A percentile compares a stretch with the other conserved stretches of the same genome.
Conservation (phyloP, 352 stramenopile species). For the Elongisporangium undulatum region DNA sequence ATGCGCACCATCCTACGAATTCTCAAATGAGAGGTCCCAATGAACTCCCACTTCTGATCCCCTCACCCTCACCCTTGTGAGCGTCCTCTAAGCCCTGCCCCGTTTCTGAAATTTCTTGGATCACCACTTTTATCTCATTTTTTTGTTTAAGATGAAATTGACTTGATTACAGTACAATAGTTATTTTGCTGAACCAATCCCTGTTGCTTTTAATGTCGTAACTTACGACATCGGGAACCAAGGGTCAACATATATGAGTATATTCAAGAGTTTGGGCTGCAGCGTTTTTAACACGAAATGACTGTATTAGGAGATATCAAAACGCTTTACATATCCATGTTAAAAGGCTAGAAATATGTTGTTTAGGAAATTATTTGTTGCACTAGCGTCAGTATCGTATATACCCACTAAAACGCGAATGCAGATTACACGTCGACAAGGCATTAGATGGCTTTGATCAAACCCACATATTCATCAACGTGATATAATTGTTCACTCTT, state of each 20-base stretch:
- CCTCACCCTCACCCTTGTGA: not conserved
- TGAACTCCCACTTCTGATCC: not conserved
- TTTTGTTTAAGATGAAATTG: slow-evolving; percentile 1
- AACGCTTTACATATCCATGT: too few species aligned
- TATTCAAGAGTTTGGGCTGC: too few species aligned
- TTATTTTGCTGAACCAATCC: slow-evolving; percentile 5
- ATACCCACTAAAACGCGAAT: too few species aligned
- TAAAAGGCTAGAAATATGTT: too few species aligned
- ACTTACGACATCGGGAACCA: slow-evolving; percentile 13
- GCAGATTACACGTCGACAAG: too few species aligned
- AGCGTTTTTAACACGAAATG: too few species aligned
- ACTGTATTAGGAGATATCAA: too few species aligned
- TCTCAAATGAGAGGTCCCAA: slow-evolving; percentile 7
- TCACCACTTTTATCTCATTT: slow-evolving; percentile 6
- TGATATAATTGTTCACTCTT: too few species aligned
- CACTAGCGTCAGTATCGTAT: too few species aligned
- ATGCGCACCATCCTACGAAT: slow-evolving; percentile 11
- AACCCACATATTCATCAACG: too few species aligned
- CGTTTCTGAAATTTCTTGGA: slow-evolving; percentile 4
- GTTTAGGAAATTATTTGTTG: too few species aligned
- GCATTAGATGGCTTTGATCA: too few species aligned
- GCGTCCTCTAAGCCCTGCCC: not conserved
- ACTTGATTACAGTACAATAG: slow-evolving; percentile 15
- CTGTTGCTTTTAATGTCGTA: slow-evolving; percentile 12
- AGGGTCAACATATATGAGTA: slow-evolving; percentile 2